These are phyloP conservation scores for Sungouiozyma ichnusensis DNA, from an alignment of 805 yeast species.

Conservation along the genomic window DNA sequence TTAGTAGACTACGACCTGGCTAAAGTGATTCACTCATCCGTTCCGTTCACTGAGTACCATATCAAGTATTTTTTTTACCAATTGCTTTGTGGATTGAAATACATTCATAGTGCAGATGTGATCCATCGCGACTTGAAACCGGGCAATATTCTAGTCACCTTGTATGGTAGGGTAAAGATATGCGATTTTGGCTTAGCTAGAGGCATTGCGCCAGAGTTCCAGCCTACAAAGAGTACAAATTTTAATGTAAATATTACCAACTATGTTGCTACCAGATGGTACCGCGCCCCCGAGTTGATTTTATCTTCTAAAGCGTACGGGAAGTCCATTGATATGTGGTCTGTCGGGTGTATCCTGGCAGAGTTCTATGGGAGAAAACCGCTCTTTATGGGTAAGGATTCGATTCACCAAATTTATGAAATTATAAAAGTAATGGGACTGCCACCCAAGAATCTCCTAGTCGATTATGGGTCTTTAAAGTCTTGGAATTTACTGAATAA, in stretches of 20 bases:
- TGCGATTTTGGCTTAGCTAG: slow-evolving; percentile 93
- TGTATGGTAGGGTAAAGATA: slow-evolving; percentile 67
- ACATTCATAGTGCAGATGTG: slow-evolving; percentile 85
- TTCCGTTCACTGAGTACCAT: slow-evolving; percentile 77
- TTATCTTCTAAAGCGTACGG: slow-evolving; percentile 49
- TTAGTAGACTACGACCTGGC: slow-evolving; percentile 74
- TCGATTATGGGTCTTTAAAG: slow-evolving; percentile 35
- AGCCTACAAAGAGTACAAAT: not conserved
- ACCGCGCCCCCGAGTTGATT: slow-evolving; percentile 85
- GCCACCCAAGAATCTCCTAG: slow-evolving; percentile 43
- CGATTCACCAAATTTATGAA: slow-evolving; percentile 57
- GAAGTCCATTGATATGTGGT: slow-evolving; percentile 82
- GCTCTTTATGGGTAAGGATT: slow-evolving; percentile 65
- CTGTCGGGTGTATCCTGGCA: slow-evolving; percentile 81
- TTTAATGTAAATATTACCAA: slow-evolving; percentile 45
- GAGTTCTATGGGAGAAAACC: slow-evolving; percentile 78
- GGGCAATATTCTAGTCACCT: slow-evolving; percentile 70
- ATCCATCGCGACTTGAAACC: slow-evolving; percentile 91
- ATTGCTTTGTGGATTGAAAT: slow-evolving; percentile 74
- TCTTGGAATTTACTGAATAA: slow-evolving; percentile 38
- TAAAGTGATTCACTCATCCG: slow-evolving; percentile 64
- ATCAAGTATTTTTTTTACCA: slow-evolving; percentile 69
- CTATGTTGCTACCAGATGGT: slow-evolving; percentile 93
- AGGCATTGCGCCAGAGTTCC: slow-evolving; percentile 38
- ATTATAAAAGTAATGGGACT: slow-evolving; percentile 63